Conservation (phyloP, 768 basidiomycete genomes). For the Cubamyces lactineus region DNA sequence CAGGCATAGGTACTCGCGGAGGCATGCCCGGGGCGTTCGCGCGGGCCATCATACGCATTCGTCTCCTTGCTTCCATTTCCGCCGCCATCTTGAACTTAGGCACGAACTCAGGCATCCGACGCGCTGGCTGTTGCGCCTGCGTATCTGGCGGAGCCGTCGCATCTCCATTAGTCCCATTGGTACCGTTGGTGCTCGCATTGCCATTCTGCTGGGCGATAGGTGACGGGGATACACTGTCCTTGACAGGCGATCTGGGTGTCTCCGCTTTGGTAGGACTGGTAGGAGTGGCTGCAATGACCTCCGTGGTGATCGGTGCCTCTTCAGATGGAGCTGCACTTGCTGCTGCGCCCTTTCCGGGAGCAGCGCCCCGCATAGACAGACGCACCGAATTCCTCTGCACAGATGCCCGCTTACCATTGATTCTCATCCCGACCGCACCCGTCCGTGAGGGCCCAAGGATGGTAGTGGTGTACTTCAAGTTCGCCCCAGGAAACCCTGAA, state of each 20-base stretch:
- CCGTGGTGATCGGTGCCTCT: slow-evolving; percentile 17
- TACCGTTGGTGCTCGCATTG: background rate
- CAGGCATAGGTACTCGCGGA: slow-evolving; percentile 38
- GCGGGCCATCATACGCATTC: slow-evolving; percentile 68
- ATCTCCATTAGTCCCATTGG: background rate
- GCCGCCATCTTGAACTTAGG: slow-evolving; percentile 81
- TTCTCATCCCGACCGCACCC: slow-evolving; percentile 78
- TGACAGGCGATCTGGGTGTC: slow-evolving; percentile 12
- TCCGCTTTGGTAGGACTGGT: slow-evolving; percentile 5
- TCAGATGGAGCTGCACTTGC: slow-evolving; percentile 4
- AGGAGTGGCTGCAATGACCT: slow-evolving; percentile 18
- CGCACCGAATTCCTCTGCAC: slow-evolving; percentile 28
- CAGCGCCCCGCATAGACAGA: slow-evolving; percentile 13
- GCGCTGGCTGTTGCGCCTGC: slow-evolving; percentile 42
- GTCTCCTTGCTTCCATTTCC: slow-evolving; percentile 82
- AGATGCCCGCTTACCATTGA: slow-evolving; percentile 58
- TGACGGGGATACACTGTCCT: slow-evolving; percentile 3
- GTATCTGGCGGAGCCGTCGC: slow-evolving; percentile 18
- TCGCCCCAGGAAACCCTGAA: slow-evolving; percentile 49
- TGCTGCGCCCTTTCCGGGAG: background rate
- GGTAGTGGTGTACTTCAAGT: slow-evolving; percentile 84
- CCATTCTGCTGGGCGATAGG: slow-evolving; percentile 9
- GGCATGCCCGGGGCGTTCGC: slow-evolving; percentile 40
- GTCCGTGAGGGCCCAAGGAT: slow-evolving; percentile 76
- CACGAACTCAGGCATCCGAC: slow-evolving; percentile 53